Evolutionary conservation across 257 asterid genomes (phyloP).

Genomic region (Lycium barbarum): DNA sequence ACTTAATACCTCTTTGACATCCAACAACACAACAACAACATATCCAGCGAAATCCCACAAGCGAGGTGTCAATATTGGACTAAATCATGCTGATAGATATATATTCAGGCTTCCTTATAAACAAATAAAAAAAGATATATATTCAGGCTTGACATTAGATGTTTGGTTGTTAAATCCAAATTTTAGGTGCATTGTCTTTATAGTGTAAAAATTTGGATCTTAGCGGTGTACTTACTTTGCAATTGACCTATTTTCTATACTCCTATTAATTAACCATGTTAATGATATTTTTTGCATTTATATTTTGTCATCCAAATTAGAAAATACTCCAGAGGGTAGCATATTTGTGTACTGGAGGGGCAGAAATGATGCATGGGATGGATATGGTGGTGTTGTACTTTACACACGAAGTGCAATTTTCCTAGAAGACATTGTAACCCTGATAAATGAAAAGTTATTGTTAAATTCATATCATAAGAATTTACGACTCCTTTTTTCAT

Average conservation of each 20-base stretch:
- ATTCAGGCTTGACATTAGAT: not conserved
- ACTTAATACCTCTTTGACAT: constrained; percentile 6
- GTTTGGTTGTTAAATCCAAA: not conserved
- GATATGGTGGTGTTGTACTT: constrained; percentile 92
- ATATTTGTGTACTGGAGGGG: constrained; percentile 87
- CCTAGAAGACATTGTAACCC: constrained; percentile 80
- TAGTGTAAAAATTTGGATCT: too few species aligned
- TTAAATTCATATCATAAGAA: too few species aligned
- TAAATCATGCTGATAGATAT: not conserved
- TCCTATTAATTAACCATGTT: not conserved
- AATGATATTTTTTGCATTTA: constrained; percentile 59
- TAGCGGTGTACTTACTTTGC: not conserved
- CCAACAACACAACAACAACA: too few species aligned
- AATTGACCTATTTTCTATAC: not conserved
- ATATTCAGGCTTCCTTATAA: not conserved
- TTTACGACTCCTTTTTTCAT: too few species aligned
- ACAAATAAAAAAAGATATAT: not conserved
- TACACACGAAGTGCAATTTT: constrained; percentile 83
- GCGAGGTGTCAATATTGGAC: not conserved
- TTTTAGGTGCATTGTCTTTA: not conserved
- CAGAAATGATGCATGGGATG: constrained; percentile 97
- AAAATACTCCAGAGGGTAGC: constrained; percentile 79
- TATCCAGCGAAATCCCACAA: too few species aligned
- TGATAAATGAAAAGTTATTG: constrained; percentile 9
- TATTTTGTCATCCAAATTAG: constrained; percentile 77